phyloP scores from a whole-genome alignment of 2,329 filamentous ascomycete species.

The Sclerotinia subarctica region DNA sequence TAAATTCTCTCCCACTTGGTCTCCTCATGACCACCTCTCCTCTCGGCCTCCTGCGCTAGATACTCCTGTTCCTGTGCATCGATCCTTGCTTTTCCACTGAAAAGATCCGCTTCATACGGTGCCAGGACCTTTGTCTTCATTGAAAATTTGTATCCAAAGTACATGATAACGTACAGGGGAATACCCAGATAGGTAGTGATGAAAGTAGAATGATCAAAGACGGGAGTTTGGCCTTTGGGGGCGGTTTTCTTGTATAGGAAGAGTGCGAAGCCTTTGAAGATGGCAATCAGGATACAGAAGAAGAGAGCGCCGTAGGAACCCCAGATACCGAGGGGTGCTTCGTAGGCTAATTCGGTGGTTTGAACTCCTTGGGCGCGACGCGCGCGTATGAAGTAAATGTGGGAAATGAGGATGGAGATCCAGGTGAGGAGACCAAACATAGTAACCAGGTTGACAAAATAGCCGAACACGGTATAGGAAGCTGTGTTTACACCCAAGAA shows the following conservation, averaged over 20 bases:
- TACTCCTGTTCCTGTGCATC: conserved; percentile 55
- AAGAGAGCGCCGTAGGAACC: conserved; percentile 67
- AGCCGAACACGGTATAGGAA: conserved; percentile 63
- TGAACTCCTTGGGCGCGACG: conserved; percentile 59
- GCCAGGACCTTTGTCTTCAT: conserved; percentile 45
- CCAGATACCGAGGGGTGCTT: conserved; percentile 67
- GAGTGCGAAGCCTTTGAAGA: conserved; percentile 81
- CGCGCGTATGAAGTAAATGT: conserved; percentile 64
- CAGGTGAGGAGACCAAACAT: conserved; percentile 38
- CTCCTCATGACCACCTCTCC: conserved; percentile 22
- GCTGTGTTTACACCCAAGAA: conserved; percentile 61
- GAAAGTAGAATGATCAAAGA: conserved; percentile 63
- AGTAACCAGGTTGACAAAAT: conserved; percentile 66
- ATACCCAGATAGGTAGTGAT: conserved; percentile 63
- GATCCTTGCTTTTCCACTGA: conserved; percentile 56
- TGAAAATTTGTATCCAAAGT: conserved; percentile 53
- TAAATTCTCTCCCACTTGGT: conserved; percentile 22
- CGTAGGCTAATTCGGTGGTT: conserved; percentile 58
- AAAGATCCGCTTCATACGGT: conserved; percentile 53
- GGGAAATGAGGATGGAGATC: conserved; percentile 54
- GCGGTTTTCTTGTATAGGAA: conserved; percentile 46
- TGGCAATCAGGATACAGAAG: conserved; percentile 69
- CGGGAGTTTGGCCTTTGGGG: conserved; percentile 46
- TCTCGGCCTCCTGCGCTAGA: conserved; percentile 29
- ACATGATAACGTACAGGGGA: conserved; percentile 58